phyloP scores from a whole-genome alignment of 345 rosid genomes.

The Mangifera indica region DNA sequence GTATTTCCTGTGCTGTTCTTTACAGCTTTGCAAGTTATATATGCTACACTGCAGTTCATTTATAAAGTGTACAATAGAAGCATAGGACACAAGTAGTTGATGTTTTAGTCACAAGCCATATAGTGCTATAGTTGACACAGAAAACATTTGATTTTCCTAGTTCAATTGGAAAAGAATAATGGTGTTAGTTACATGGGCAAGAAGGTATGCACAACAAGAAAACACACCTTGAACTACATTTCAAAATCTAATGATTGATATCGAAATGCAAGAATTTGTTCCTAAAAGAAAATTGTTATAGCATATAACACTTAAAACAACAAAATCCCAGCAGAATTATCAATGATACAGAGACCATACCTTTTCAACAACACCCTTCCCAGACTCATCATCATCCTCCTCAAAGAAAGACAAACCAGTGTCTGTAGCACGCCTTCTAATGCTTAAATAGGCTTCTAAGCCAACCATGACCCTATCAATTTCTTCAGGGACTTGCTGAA shows the following conservation, averaged over 20 bases:
- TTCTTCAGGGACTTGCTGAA: slow-evolving; percentile 98
- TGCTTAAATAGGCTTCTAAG: slow-evolving; percentile 90
- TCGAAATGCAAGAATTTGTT: neutral
- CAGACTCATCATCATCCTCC: slow-evolving; percentile 58
- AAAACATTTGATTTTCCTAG: neutral
- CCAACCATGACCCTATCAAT: slow-evolving; percentile 92
- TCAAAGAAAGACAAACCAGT: slow-evolving; percentile 67
- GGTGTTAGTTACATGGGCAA: neutral
- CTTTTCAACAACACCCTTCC: slow-evolving; percentile 49
- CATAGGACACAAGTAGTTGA: neutral
- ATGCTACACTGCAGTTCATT: neutral
- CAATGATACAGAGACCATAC: slow-evolving; percentile 32
- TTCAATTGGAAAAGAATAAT: neutral
- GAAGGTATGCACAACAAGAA: neutral
- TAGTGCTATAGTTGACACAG: neutral
- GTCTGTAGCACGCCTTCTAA: slow-evolving; percentile 66
- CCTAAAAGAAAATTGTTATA: neutral
- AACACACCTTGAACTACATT: slow-evolving; percentile 1
- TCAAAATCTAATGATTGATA: neutral
- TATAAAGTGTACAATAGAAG: neutral
- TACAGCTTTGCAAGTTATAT: neutral
- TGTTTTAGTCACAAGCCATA: neutral
- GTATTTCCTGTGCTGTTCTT: too few relatives aligned
- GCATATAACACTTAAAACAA: neutral
- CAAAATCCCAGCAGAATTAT: neutral